These are phyloP conservation scores for Coniella lustricola DNA, from an alignment of 2,329 filamentous ascomycete genomes.

Conservation along the genomic window DNA sequence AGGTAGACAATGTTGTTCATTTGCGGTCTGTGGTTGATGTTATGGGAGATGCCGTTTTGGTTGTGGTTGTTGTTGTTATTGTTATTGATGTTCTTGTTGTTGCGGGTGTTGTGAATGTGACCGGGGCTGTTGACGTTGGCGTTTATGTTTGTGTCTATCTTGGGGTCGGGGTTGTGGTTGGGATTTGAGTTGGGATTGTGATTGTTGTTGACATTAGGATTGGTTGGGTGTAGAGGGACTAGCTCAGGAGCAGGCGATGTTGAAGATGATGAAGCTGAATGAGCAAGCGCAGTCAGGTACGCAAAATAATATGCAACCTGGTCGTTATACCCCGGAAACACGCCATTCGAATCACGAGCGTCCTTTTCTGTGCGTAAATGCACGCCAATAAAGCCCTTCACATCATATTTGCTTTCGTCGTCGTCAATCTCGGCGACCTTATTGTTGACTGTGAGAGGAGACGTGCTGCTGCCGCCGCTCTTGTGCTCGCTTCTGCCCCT, in stretches of 20 bases:
- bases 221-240: background rate
- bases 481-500: background rate
- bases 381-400: conserved; percentile 25
- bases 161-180: too few relatives aligned
- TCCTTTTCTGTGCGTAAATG: conserved; percentile 31
- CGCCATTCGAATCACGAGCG: conserved; percentile 10
- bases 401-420: too few relatives aligned
- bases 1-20: conserved; percentile 32
- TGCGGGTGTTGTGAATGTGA: too few relatives aligned
- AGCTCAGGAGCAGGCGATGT: background rate
- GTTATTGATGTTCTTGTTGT: too few relatives aligned
- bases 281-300: conserved; percentile 17
- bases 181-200: too few relatives aligned
- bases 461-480: conserved; percentile 20
- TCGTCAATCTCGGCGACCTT: too few relatives aligned
- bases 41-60: too few relatives aligned
- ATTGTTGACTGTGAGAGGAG: too few relatives aligned
- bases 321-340: conserved; percentile 25
- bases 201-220: too few relatives aligned
- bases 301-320: conserved; percentile 28
- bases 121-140: too few relatives aligned
- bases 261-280: background rate
- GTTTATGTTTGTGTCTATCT: too few relatives aligned
- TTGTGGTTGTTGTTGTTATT: too few relatives aligned
- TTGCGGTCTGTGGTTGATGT: conserved; percentile 13